These are phyloP conservation scores for Sphenostylis stenocarpa DNA, from an alignment of 306 rosid species.

Conservation along the genomic window DNA sequence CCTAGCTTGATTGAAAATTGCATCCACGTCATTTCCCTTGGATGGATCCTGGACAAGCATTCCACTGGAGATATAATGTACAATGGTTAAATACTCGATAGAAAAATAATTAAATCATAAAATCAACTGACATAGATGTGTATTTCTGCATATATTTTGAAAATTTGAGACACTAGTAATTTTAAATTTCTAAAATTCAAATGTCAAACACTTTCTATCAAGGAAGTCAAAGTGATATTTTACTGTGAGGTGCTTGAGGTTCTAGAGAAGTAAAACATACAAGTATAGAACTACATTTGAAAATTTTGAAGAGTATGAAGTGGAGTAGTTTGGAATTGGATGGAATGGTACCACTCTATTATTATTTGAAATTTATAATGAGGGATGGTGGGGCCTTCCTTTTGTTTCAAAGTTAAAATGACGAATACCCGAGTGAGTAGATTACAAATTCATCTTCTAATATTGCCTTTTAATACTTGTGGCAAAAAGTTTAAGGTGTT, in stretches of 20 bases:
- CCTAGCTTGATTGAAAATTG: slow-evolving; percentile 84
- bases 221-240: slow-evolving; percentile 21
- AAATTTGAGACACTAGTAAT: neutral
- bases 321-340: neutral
- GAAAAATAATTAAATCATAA: neutral
- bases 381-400: neutral
- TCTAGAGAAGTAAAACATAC: slow-evolving; percentile 13
- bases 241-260: slow-evolving; percentile 10
- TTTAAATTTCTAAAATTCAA: slow-evolving; percentile 1
- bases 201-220: slow-evolving; percentile 1
- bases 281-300: neutral
- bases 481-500: neutral
- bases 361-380: neutral
- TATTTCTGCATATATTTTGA: neutral
- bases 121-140: neutral
- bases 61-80: slow-evolving; percentile 64
- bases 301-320: neutral
- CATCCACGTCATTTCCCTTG: slow-evolving; percentile 84
- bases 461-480: neutral
- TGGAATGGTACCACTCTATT: neutral
- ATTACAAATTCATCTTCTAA: neutral
- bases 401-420: neutral
- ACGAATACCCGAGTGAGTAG: neutral
- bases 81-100: slow-evolving; percentile 21
- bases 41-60: slow-evolving; percentile 99